These are phyloP conservation scores for Mycena sp. DNA, from an alignment of 1,284 basidiomycete genomes.

Conservation along the genomic window DNA sequence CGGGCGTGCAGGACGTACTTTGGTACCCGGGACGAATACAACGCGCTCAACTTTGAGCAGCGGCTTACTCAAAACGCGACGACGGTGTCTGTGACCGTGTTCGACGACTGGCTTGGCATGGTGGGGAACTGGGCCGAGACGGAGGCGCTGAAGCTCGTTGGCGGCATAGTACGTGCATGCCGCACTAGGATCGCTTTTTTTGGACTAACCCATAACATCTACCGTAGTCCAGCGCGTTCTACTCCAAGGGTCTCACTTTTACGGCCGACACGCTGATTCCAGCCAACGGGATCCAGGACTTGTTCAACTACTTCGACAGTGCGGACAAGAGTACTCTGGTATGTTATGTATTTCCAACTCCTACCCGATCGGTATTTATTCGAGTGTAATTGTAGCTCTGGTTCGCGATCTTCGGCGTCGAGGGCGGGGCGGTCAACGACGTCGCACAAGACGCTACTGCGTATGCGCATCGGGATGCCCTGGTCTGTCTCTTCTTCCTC, in stretches of 20 bases:
- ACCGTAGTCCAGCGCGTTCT: conserved; percentile 29
- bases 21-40: conserved; percentile 29
- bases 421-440: too few relatives aligned
- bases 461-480: conserved; percentile 31
- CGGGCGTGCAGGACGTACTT: conserved; percentile 29
- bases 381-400: conserved; percentile 24
- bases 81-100: conserved; percentile 1
- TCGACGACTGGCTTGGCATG: conserved; percentile 29
- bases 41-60: conserved; percentile 28
- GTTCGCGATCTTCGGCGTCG: conserved; percentile 33
- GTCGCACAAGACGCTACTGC: too few relatives aligned
- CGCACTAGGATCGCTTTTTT: too few relatives aligned
- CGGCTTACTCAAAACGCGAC: conserved; percentile 21
- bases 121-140: conserved; percentile 34
- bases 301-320: conserved; percentile 30
- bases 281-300: conserved; percentile 12
- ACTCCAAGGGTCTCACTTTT: conserved; percentile 31
- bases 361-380: neutral
- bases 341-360: neutral
- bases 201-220: neutral
- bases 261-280: conserved; percentile 25
- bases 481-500: neutral
- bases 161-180: conserved; percentile 23
- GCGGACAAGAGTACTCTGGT: conserved; percentile 31
- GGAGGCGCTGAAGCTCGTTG: conserved; percentile 28